Conservation (phyloP, 1,284 basidiomycete genomes). For the Ceratobasidium sp. region DNA sequence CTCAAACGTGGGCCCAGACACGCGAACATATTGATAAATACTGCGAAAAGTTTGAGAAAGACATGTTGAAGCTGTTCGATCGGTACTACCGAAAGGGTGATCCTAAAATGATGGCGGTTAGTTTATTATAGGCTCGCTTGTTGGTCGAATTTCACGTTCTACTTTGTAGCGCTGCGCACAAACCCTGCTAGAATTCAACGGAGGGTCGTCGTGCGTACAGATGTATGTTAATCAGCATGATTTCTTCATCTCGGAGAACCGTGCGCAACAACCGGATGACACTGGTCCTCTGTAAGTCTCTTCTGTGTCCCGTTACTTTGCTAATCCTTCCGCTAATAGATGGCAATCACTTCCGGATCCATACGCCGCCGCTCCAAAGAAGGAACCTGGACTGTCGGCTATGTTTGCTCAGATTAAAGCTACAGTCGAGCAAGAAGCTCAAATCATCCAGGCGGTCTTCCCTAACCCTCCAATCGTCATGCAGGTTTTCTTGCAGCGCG, state of each 20-base stretch:
- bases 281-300: conserved; percentile 69
- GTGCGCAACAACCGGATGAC: conserved; percentile 71
- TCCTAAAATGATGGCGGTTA: conserved; percentile 98
- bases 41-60: conserved; percentile 98
- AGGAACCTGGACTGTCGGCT: conserved; percentile 81
- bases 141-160: background rate
- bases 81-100: conserved; percentile 94
- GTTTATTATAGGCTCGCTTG: conserved; percentile 48
- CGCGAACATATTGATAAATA: conserved; percentile 92
- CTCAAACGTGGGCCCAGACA: conserved; percentile 60
- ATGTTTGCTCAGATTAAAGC: conserved; percentile 89
- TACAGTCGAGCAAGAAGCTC: conserved; percentile 94
- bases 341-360: conserved; percentile 88
- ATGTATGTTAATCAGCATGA: conserved; percentile 99
- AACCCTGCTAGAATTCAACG: conserved; percentile 97
- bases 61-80: conserved; percentile 97
- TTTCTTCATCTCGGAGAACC: conserved; percentile 92
- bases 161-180: conserved; percentile 88
- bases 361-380: conserved; percentile 78
- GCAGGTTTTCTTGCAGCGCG: conserved; percentile 97
- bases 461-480: conserved; percentile 97
- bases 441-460: conserved; percentile 99
- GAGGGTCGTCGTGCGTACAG: conserved; percentile 95
- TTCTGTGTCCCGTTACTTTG: conserved; percentile 8
- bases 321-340: conserved; percentile 57